Percentiles rank a stretch among this genome's conserved stretches.
These are phyloP conservation scores for Thielaviopsis ethacetica DNA, from an alignment of 2,329 filamentous ascomycete genomes.

Conservation along the genomic window DNA sequence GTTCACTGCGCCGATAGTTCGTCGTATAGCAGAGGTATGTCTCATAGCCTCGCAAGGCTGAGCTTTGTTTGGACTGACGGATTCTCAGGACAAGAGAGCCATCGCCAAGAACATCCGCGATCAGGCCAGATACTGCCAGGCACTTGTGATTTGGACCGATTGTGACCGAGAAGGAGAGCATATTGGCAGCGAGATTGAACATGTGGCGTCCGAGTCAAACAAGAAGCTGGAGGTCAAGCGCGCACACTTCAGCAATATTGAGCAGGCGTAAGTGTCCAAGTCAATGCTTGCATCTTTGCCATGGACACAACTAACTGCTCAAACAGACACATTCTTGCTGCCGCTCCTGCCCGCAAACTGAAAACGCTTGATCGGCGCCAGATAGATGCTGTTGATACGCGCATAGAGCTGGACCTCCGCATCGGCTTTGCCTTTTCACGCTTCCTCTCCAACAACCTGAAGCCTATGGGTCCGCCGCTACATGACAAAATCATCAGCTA, in stretches of 20 bases:
- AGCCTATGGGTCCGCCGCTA: conserved; percentile 51
- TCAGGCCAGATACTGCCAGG: conserved; percentile 55
- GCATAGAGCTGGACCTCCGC: conserved; percentile 83
- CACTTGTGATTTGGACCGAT: conserved; percentile 95
- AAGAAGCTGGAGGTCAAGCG: conserved; percentile 60
- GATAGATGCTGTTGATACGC: conserved; percentile 70
- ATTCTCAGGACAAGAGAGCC: conserved; percentile 50
- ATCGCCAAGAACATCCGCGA: conserved; percentile 74
- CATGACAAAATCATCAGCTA: conserved; percentile 60
- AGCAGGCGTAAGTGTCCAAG: conserved; percentile 57
- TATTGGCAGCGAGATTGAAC: conserved; percentile 80
- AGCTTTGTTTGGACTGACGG: conserved; percentile 8
- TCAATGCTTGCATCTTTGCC: not conserved
- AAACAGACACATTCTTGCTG: conserved; percentile 64
- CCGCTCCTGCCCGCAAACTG: conserved; percentile 49
- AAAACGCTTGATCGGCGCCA: conserved; percentile 69
- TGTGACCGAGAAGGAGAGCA: conserved; percentile 96
- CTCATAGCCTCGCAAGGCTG: not conserved
- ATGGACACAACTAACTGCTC: not conserved
- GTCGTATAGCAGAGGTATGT: conserved; percentile 47
- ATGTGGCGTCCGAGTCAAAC: conserved; percentile 63
- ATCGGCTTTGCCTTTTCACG: conserved; percentile 89
- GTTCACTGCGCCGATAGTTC: conserved; percentile 65
- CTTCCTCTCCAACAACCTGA: conserved; percentile 66
- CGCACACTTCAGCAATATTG: conserved; percentile 90